Evolutionary conservation across 2,329 filamentous ascomycete species (phyloP).

Genomic region (Colletotrichum zoysiae): DNA sequence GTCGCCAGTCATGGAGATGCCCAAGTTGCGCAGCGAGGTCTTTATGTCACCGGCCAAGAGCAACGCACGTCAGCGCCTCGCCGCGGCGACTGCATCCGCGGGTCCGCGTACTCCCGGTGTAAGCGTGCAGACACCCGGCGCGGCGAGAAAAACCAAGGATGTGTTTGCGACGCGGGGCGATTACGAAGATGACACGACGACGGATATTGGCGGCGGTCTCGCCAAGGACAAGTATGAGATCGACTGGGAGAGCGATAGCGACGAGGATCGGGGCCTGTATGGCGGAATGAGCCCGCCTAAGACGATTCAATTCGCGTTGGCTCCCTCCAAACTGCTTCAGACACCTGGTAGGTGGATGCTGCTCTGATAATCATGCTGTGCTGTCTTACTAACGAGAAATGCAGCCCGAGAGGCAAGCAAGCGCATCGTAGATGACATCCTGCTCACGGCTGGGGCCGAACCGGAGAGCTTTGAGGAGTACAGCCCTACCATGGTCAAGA

Average conservation of each 20-base stretch:
- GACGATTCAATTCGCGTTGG: constrained; percentile 87
- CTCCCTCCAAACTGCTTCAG: constrained; percentile 81
- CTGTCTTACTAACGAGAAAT: constrained; percentile 39
- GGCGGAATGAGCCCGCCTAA: constrained; percentile 91
- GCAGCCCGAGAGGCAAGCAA: constrained; percentile 83
- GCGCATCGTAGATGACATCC: constrained; percentile 83
- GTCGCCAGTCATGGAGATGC: constrained; percentile 83
- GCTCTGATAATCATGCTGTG: background rate
- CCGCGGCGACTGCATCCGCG: constrained; percentile 52
- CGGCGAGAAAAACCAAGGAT: constrained; percentile 63
- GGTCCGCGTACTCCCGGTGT: constrained; percentile 82
- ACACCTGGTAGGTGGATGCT: constrained; percentile 73
- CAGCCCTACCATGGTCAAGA: constrained; percentile 75
- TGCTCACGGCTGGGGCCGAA: constrained; percentile 79
- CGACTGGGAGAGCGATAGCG: constrained; percentile 81
- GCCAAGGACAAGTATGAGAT: constrained; percentile 65
- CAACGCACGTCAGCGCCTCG: constrained; percentile 59
- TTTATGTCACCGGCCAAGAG: constrained; percentile 79
- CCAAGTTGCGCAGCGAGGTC: constrained; percentile 85
- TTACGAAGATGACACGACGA: constrained; percentile 45
- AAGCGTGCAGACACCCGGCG: constrained; percentile 83
- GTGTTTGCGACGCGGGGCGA: constrained; percentile 54
- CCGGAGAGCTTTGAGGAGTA: constrained; percentile 69
- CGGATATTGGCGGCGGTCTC: constrained; percentile 33
- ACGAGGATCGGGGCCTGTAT: constrained; percentile 71